Conservation (phyloP, 768 basidiomycete species). For the Suillus sp. region DNA sequence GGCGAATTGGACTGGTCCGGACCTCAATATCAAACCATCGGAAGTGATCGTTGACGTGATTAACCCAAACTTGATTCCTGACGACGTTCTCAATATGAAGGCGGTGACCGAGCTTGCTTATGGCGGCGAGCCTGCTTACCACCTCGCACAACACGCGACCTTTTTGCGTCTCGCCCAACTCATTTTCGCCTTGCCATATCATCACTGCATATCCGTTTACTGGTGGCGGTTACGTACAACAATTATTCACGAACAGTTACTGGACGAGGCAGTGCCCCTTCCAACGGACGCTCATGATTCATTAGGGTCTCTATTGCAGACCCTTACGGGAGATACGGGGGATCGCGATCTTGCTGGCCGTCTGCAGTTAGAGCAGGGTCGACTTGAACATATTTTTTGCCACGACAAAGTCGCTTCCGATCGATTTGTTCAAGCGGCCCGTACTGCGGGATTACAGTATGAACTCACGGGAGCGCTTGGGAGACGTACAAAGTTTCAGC, state of each 20-base stretch:
- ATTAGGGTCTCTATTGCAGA: slow-evolving; percentile 43
- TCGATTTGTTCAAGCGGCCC: slow-evolving; percentile 75
- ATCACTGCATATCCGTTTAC: slow-evolving; percentile 48
- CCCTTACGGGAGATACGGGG: slow-evolving; percentile 45
- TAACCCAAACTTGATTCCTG: slow-evolving; percentile 33
- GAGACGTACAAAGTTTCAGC: slow-evolving; percentile 92
- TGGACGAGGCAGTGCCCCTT: slow-evolving; percentile 81
- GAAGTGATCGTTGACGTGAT: slow-evolving; percentile 42
- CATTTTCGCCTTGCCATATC: slow-evolving; percentile 56
- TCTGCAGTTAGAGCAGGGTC: slow-evolving; percentile 73
- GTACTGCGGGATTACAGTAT: slow-evolving; percentile 78
- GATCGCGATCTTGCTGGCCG: slow-evolving; percentile 70
- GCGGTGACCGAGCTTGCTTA: slow-evolving; percentile 78
- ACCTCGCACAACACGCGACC: slow-evolving; percentile 68
- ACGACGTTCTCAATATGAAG: slow-evolving; percentile 59
- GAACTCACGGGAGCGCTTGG: slow-evolving; percentile 93
- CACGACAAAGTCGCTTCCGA: slow-evolving; percentile 81
- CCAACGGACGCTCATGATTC: slow-evolving; percentile 43
- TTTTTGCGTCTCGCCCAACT: slow-evolving; percentile 79
- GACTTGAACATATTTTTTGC: slow-evolving; percentile 73
- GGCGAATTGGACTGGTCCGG: slow-evolving; percentile 95
- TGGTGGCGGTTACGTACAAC: slow-evolving; percentile 89
- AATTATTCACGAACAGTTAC: slow-evolving; percentile 67
- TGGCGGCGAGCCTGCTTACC: slow-evolving; percentile 94
- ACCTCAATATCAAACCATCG: slow-evolving; percentile 58